Evolutionary conservation across 2,329 filamentous ascomycete genomes (phyloP).

Genomic region (Macrophomina tecta): DNA sequence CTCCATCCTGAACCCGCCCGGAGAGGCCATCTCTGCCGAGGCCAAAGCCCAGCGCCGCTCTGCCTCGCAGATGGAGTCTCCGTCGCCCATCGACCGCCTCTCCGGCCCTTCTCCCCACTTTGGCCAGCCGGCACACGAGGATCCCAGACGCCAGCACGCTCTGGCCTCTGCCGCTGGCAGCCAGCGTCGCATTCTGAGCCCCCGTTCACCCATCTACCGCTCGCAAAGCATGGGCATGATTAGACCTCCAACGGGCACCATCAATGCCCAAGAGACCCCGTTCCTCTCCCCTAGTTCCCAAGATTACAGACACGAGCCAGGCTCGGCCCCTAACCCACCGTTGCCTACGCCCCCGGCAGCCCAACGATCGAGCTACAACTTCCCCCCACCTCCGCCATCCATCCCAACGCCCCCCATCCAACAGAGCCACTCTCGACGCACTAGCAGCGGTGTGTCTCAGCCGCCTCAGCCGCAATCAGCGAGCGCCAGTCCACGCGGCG

Average conservation of each 20-base stretch:
- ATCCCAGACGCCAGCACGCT: constrained; percentile 10
- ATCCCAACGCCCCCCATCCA: constrained; percentile 46
- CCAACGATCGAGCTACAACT: constrained; percentile 43
- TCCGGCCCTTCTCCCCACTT: constrained; percentile 39
- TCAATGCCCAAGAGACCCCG: constrained; percentile 57
- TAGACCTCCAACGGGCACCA: constrained; percentile 52
- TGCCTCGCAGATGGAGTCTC: constrained; percentile 52
- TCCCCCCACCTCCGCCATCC: constrained; percentile 35
- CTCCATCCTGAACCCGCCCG: constrained; percentile 53
- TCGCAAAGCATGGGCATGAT: constrained; percentile 57
- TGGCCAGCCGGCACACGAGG: constrained; percentile 27
- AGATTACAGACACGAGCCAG: constrained; percentile 46
- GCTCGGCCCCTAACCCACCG: constrained; percentile 52
- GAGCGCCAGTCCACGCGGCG: constrained; percentile 54
- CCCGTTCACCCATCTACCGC: constrained; percentile 62
- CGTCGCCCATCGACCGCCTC: constrained; percentile 45
- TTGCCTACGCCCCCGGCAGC: constrained; percentile 54
- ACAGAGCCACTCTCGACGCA: constrained; percentile 50
- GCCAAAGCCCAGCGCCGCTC: constrained; percentile 47
- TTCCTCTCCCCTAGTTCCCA: constrained; percentile 52
- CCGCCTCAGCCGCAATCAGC: constrained; percentile 42
- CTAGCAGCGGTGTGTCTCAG: constrained; percentile 37
- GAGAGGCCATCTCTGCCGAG: constrained; percentile 40
- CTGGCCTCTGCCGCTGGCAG: constrained; percentile 2
- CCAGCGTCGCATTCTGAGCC: constrained; percentile 59